These are phyloP conservation scores for Pythium dissimile DNA, from an alignment of 352 stramenopile genomes.

Conservation along the genomic window DNA sequence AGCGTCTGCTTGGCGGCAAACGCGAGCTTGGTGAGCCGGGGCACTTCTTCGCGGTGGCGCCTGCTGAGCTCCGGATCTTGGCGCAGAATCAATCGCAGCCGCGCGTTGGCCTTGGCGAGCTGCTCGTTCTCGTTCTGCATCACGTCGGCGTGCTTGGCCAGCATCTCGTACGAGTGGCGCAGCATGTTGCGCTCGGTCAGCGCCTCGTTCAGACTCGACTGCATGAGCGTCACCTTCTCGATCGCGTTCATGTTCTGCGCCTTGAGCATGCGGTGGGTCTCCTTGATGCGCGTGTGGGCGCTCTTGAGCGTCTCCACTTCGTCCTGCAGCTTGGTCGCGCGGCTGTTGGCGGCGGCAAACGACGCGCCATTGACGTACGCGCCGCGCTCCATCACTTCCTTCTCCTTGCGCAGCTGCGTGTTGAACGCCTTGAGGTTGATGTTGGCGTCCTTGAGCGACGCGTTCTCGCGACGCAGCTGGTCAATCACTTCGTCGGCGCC, in stretches of 20 bases:
- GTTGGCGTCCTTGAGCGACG: constrained; percentile 79
- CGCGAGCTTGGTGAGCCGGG: constrained; percentile 76
- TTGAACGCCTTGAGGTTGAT: constrained; percentile 83
- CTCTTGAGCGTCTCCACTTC: constrained; percentile 79
- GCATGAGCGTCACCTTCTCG: constrained; percentile 81
- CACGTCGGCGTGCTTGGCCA: constrained; percentile 73
- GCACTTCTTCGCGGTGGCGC: constrained; percentile 83
- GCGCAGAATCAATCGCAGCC: constrained; percentile 75
- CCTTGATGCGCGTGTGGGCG: constrained; percentile 78
- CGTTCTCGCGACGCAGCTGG: constrained; percentile 78
- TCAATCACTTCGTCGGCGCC: constrained; percentile 83
- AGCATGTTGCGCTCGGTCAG: constrained; percentile 69
- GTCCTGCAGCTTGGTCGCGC: constrained; percentile 82
- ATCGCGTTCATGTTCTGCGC: constrained; percentile 74
- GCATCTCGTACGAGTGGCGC: constrained; percentile 65
- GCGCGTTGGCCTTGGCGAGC: constrained; percentile 80
- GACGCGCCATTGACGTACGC: constrained; percentile 85
- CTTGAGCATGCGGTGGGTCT: constrained; percentile 79
- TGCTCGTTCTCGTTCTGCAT: constrained; percentile 82
- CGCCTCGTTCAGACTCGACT: constrained; percentile 66
- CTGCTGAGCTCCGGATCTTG: constrained; percentile 83
- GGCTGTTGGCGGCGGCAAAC: constrained; percentile 82
- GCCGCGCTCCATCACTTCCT: constrained; percentile 86
- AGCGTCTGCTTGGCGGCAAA: constrained; percentile 63
- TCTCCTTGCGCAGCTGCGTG: constrained; percentile 83